Conservation (phyloP, 345 rosid genomes). For the Raphanus sativus region DNA sequence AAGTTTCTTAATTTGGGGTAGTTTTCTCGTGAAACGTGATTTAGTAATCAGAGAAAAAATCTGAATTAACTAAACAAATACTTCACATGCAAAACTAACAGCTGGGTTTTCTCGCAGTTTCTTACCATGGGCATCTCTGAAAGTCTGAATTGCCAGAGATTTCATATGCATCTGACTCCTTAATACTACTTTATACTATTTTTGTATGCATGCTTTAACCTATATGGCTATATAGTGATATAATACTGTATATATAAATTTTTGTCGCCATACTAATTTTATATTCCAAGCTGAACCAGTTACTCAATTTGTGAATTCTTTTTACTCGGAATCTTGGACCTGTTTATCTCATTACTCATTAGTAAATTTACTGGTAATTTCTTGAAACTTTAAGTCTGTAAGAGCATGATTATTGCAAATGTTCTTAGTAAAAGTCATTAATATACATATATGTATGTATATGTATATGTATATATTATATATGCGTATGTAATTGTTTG, state of each 20-base stretch:
- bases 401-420: too few species aligned
- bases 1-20: background rate
- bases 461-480: too few species aligned
- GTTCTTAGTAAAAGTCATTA: too few species aligned
- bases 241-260: background rate
- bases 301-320: background rate
- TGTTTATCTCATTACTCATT: background rate
- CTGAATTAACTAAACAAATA: slow-evolving; percentile 12
- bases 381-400: background rate
- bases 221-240: background rate
- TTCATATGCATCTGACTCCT: slow-evolving; percentile 38
- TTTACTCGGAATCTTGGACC: background rate
- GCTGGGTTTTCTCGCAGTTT: slow-evolving; percentile 32
- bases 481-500: too few species aligned
- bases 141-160: slow-evolving; percentile 21
- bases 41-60: background rate
- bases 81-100: slow-evolving; percentile 19
- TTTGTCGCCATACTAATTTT: background rate
- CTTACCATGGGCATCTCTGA: slow-evolving; percentile 34
- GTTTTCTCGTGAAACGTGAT: slow-evolving; percentile 17
- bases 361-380: background rate
- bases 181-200: slow-evolving; percentile 7
- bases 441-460: too few species aligned
- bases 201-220: slow-evolving; percentile 2
- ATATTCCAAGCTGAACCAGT: background rate